phyloP scores from a whole-genome alignment of 495 filamentous ascomycete genomes.

The Daldinia concentrica region DNA sequence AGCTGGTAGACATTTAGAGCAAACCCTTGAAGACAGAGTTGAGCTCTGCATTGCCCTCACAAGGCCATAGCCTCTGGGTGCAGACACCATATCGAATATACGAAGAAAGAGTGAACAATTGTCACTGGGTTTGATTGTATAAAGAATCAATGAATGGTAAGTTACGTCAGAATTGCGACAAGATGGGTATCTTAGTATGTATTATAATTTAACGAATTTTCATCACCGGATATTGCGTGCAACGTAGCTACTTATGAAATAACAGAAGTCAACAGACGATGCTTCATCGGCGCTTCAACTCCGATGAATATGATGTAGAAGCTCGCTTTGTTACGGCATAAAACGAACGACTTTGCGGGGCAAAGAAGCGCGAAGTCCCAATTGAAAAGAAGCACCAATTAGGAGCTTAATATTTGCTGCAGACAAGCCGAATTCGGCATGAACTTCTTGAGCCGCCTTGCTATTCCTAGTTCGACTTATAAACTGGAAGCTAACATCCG shows the following conservation, averaged over 20 bases:
- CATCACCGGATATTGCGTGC: background rate
- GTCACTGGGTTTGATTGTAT: background rate
- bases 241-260: conserved; percentile 23
- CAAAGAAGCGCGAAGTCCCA: conserved; percentile 19
- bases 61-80: conserved; percentile 37
- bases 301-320: conserved; percentile 38
- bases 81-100: conserved; percentile 27
- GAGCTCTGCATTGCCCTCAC: conserved; percentile 35
- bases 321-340: conserved; percentile 43
- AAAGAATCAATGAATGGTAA: background rate
- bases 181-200: background rate
- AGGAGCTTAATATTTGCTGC: conserved; percentile 24
- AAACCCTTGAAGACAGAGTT: conserved; percentile 27
- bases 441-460: conserved; percentile 24
- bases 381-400: conserved; percentile 35
- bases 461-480: conserved; percentile 6
- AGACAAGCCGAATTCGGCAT: conserved; percentile 42
- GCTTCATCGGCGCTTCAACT: conserved; percentile 36
- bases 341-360: conserved; percentile 23
- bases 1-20: conserved; percentile 32
- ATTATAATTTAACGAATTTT: background rate
- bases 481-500: conserved; percentile 6
- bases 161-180: no score
- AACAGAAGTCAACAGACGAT: conserved; percentile 18
- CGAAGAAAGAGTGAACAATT: background rate